phyloP scores from a whole-genome alignment of 208 protist genomes.

The Tetramitus jugosus region DNA sequence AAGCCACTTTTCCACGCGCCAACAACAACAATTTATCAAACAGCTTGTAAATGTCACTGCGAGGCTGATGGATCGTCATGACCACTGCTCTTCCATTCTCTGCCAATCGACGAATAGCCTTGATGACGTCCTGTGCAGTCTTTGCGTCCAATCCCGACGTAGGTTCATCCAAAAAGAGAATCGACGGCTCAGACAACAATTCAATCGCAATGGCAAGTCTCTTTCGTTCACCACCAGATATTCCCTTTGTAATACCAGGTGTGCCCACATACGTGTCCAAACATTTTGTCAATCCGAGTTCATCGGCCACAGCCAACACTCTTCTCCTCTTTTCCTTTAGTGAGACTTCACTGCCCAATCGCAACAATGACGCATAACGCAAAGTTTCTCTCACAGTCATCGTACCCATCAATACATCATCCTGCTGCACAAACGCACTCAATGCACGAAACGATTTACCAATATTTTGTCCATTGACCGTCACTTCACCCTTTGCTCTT shows the following conservation, averaged over 20 bases:
- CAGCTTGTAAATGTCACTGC: neutral
- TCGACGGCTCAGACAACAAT: neutral
- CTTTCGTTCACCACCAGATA: constrained; percentile 6
- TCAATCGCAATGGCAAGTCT: neutral
- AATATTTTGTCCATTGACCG: too few relatives aligned
- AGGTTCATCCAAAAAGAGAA: constrained; percentile 23
- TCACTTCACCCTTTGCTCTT: neutral
- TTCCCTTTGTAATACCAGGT: neutral
- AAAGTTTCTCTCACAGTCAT: constrained; percentile 74
- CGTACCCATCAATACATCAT: constrained; percentile 69
- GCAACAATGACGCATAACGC: constrained; percentile 39
- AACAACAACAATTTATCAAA: constrained; percentile 25
- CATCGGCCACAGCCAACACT: constrained; percentile 54
- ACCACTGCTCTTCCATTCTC: neutral
- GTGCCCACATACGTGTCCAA: constrained; percentile 50
- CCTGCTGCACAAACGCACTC: constrained; percentile 73
- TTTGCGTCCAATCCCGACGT: constrained; percentile 3
- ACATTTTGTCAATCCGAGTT: constrained; percentile 56
- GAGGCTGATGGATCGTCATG: constrained; percentile 27
- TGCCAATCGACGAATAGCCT: neutral
- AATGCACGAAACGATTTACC: neutral
- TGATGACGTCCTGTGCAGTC: neutral
- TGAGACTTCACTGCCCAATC: neutral
- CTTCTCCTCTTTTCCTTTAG: constrained; percentile 50
- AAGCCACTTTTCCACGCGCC: constrained; percentile 3